A percentile compares a stretch with the other conserved stretches of the same genome.
Evolutionary conservation across 1,139 yeast species (phyloP).

Genomic region (Saccharomyces hybrid): DNA sequence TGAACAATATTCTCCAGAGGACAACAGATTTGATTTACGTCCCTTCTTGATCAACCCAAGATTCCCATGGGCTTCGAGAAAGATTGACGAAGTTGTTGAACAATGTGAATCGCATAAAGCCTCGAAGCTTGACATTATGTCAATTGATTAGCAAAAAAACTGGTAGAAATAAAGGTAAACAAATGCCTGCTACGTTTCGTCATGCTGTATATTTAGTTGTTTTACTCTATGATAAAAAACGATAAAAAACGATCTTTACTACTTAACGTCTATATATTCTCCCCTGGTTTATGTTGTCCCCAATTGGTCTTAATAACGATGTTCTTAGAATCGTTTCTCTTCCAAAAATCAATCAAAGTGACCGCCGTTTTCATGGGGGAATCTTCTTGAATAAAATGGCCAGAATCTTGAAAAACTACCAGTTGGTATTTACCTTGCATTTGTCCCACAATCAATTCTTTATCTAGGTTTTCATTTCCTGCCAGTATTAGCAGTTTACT

Average conservation of each 20-base stretch:
- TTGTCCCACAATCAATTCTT: constrained; percentile 80
- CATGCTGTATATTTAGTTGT: background rate
- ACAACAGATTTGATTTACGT: constrained; percentile 87
- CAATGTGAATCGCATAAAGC: constrained; percentile 38
- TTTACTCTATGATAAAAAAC: background rate
- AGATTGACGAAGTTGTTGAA: constrained; percentile 69
- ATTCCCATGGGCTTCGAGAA: constrained; percentile 82
- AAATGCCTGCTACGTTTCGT: too few species aligned
- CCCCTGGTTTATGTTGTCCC: constrained; percentile 21
- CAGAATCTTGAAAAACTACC: constrained; percentile 71
- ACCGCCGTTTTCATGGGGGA: constrained; percentile 60
- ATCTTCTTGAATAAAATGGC: constrained; percentile 93
- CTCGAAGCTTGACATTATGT: constrained; percentile 34
- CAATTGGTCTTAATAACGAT: constrained; percentile 35
- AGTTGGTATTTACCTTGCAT: constrained; percentile 95
- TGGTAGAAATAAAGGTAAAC: background rate
- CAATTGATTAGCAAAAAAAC: constrained; percentile 34
- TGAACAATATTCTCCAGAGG: constrained; percentile 96
- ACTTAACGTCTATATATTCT: constrained; percentile 8
- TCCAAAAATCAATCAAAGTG: constrained; percentile 50
- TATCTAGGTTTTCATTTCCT: constrained; percentile 84
- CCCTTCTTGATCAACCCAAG: constrained; percentile 91
- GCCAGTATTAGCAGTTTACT: constrained; percentile 76
- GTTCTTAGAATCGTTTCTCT: constrained; percentile 38
- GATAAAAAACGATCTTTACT: background rate